Conservation (phyloP, 495 filamentous ascomycete genomes). For the Neurospora cerealis region DNA sequence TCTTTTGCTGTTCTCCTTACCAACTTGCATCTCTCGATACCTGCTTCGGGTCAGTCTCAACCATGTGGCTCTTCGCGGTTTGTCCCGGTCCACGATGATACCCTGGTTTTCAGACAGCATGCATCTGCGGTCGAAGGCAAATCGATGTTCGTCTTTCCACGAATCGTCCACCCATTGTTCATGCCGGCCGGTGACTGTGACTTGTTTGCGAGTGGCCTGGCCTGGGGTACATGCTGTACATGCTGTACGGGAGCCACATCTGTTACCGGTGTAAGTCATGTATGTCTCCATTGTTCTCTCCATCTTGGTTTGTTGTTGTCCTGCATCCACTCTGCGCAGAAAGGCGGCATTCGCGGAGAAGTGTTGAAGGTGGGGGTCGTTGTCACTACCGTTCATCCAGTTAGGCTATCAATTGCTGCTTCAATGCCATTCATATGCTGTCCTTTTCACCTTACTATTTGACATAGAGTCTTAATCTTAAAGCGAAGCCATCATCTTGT, state of each 20-base stretch:
- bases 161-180: not conserved
- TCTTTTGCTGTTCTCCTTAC: not conserved
- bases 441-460: not conserved
- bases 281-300: not conserved
- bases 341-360: not conserved
- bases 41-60: not conserved
- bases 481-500: not conserved
- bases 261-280: not conserved
- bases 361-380: not conserved
- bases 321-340: not conserved
- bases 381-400: not conserved
- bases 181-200: not conserved
- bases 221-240: not conserved
- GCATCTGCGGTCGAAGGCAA: not conserved
- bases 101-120: not conserved
- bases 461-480: not conserved
- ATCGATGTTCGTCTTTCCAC: not conserved
- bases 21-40: not conserved
- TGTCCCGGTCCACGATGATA: not conserved
- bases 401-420: not conserved
- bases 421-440: not conserved
- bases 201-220: not conserved
- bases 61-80: not conserved
- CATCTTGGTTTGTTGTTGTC: not conserved
- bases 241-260: not conserved